phyloP scores from a whole-genome alignment of 768 basidiomycete genomes.

The Amyloporia xantha region DNA sequence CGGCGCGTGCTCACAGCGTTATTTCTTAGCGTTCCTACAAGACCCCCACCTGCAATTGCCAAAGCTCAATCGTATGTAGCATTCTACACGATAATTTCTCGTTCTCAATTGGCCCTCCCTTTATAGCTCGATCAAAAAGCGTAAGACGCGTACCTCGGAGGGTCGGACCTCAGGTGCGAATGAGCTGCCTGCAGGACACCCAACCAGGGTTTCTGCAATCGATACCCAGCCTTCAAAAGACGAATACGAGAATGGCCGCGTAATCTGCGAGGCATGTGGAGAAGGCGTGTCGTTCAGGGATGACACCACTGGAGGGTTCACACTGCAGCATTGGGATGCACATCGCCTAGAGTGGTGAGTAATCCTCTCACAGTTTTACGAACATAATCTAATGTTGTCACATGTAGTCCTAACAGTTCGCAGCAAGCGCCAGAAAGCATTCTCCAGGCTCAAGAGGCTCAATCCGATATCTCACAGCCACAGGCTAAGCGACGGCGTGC shows the following conservation, averaged over 20 bases:
- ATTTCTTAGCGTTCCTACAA: no score
- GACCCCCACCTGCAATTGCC: no score
- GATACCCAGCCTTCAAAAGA: constrained; percentile 21
- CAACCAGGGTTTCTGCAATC: not conserved
- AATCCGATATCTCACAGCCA: constrained; percentile 14
- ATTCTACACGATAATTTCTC: no score
- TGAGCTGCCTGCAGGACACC: not conserved
- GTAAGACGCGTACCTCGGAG: constrained; percentile 28
- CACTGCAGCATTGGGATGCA: constrained; percentile 60
- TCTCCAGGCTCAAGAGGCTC: not conserved
- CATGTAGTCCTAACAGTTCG: constrained; percentile 15
- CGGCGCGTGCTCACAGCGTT: no score
- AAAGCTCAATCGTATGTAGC: no score
- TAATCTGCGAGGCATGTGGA: constrained; percentile 61
- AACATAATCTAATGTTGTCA: not conserved
- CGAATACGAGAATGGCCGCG: constrained; percentile 62
- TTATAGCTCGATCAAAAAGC: constrained; percentile 35
- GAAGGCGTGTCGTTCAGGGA: constrained; percentile 61
- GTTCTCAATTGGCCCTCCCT: no score
- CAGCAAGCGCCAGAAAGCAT: constrained; percentile 9
- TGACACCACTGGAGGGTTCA: constrained; percentile 54
- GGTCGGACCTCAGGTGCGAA: constrained; percentile 1
- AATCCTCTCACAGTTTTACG: not conserved
- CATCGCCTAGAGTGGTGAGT: constrained; percentile 57
- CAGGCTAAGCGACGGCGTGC: constrained; percentile 57